phyloP scores from a whole-genome alignment of 495 filamentous ascomycete species.

The Clohesyomyces aquaticus region DNA sequence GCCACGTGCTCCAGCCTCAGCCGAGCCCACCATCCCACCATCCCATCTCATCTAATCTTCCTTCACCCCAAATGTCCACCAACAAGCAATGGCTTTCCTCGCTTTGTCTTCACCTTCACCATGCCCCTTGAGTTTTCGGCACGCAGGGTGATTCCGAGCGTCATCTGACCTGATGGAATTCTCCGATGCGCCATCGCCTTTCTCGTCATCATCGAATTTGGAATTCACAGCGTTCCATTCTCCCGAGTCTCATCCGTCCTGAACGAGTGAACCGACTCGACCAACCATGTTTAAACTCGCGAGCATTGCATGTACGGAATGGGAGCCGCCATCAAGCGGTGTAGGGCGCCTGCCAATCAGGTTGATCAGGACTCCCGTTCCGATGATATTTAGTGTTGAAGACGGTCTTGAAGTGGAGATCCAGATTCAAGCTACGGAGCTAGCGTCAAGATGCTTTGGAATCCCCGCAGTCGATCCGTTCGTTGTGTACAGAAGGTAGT shows the following conservation, averaged over 20 bases:
- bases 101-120: background rate
- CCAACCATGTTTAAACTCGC: background rate
- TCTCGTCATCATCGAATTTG: background rate
- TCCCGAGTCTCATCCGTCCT: background rate
- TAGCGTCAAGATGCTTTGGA: constrained; percentile 8
- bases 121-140: background rate
- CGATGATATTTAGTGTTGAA: background rate
- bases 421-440: constrained; percentile 1
- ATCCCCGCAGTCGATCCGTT: background rate
- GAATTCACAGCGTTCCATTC: background rate
- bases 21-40: background rate
- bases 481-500: too few relatives aligned
- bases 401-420: background rate
- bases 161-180: background rate
- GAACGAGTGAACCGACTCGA: too few relatives aligned
- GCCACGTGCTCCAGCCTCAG: background rate
- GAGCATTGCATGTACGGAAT: constrained; percentile 3
- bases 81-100: background rate
- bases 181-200: background rate
- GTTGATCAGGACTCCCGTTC: background rate
- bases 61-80: background rate
- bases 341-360: background rate
- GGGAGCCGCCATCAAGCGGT: constrained; percentile 4
- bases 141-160: background rate
- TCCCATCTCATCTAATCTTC: background rate